Percentiles rank a stretch among this genome's conserved stretches.
Evolutionary conservation across 2,329 filamentous ascomycete species (phyloP).

Genomic region (Aspergillus sojae): DNA sequence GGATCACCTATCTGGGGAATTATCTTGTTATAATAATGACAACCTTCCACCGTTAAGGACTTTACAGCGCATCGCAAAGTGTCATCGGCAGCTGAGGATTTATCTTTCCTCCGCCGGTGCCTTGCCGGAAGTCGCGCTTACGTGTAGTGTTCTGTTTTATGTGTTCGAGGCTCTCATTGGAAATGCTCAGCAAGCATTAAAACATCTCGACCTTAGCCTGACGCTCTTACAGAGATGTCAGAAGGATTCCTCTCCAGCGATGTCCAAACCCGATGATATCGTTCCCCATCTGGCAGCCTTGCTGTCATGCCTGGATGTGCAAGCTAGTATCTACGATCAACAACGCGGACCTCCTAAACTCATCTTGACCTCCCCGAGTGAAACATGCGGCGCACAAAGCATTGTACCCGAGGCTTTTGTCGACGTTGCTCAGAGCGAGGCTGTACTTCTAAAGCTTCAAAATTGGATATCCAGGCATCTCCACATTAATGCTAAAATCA

Average conservation of each 20-base stretch:
- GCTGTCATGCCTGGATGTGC: constrained; percentile 24
- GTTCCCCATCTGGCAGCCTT: constrained; percentile 17
- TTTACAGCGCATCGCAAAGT: constrained; percentile 23
- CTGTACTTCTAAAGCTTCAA: constrained; percentile 22
- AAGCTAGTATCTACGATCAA: constrained; percentile 25
- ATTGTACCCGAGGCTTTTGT: constrained; percentile 7
- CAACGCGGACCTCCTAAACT: constrained; percentile 15
- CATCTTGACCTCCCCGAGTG: constrained; percentile 4
- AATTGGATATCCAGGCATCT: constrained; percentile 28
- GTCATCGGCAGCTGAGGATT: constrained; percentile 26
- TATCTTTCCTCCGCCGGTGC: constrained; percentile 24
- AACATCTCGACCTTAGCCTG: constrained; percentile 29
- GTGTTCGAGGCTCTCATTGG: constrained; percentile 29
- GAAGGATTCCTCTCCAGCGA: neutral
- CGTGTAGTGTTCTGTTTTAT: constrained; percentile 31
- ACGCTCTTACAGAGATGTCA: constrained; percentile 21
- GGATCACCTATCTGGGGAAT: constrained; percentile 10
- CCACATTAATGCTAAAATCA: constrained; percentile 12
- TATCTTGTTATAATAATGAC: neutral
- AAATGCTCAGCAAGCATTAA: constrained; percentile 23
- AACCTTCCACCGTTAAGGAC: neutral
- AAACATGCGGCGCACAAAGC: neutral
- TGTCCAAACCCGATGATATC: constrained; percentile 13
- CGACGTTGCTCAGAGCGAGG: constrained; percentile 17
- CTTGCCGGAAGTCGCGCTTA: constrained; percentile 24